Evolutionary conservation across 495 filamentous ascomycete species (phyloP).

Genomic region (Podospora fimiseda): DNA sequence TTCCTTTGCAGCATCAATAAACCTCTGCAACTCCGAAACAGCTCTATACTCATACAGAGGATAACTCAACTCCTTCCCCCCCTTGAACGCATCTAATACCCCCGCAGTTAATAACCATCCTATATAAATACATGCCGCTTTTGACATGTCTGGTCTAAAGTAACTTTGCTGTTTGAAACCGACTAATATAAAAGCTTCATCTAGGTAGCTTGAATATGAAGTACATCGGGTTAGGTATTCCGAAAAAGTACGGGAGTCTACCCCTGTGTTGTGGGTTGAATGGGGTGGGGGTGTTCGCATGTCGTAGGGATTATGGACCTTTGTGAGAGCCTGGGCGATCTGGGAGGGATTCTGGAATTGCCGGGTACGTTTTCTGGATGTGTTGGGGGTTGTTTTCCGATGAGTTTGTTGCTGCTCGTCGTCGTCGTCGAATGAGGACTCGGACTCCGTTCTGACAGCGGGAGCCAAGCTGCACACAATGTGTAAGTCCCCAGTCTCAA

Average conservation of each 20-base stretch:
- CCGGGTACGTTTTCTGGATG: no score
- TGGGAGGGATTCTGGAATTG: no score
- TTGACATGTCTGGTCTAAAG: slow-evolving; percentile 9
- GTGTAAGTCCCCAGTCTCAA: no score
- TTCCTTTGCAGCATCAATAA: slow-evolving; percentile 1
- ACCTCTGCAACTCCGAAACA: slow-evolving; percentile 4
- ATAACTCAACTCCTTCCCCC: slow-evolving; percentile 3
- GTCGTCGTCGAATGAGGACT: no score
- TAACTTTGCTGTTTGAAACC: slow-evolving; percentile 8
- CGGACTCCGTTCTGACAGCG: no score
- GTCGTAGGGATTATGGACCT: slow-evolving; percentile 4
- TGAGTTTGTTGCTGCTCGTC: no score
- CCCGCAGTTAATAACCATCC: slow-evolving; percentile 9
- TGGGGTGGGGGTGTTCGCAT: slow-evolving; percentile 6
- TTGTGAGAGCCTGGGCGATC: no score
- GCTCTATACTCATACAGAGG: slow-evolving; percentile 10
- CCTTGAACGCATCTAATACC: slow-evolving; percentile 2
- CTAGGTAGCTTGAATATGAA: slow-evolving; percentile 6
- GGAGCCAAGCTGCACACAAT: no score
- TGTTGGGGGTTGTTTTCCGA: no score
- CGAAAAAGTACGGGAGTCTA: slow-evolving; percentile 4
- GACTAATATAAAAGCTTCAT: slow-evolving; percentile 7
- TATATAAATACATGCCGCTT: slow-evolving; percentile 11
- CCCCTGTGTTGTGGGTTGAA: slow-evolving; percentile 9
- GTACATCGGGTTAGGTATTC: slow-evolving; percentile 8